These are phyloP conservation scores for Haplographium delicatum DNA, from an alignment of 495 filamentous ascomycete genomes.

Conservation along the genomic window DNA sequence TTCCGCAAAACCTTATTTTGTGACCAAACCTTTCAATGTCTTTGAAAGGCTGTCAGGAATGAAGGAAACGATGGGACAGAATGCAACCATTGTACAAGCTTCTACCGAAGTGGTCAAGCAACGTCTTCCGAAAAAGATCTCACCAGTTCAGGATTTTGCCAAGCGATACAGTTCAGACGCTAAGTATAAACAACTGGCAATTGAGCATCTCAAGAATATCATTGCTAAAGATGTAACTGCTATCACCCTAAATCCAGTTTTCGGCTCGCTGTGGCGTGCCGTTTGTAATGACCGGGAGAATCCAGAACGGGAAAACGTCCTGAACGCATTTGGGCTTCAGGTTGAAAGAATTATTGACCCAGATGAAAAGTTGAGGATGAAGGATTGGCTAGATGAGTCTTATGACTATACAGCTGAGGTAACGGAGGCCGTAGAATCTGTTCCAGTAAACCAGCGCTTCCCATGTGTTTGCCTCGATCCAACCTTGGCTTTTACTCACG, in stretches of 20 bases:
- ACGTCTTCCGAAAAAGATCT: constrained; percentile 23
- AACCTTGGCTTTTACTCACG: constrained; percentile 30
- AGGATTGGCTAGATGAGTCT: constrained; percentile 40
- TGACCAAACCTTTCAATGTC: constrained; percentile 1
- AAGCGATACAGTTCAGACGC: constrained; percentile 32
- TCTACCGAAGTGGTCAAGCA: constrained; percentile 25
- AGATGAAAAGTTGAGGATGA: constrained; percentile 32
- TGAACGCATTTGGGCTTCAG: constrained; percentile 31
- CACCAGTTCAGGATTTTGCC: constrained; percentile 33
- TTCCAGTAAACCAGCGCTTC: constrained; percentile 40
- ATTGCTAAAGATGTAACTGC: constrained; percentile 35
- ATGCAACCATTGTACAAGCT: constrained; percentile 13
- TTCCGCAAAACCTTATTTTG: background rate
- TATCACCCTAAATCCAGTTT: constrained; percentile 42
- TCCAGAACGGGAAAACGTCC: constrained; percentile 32
- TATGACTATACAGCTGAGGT: constrained; percentile 41
- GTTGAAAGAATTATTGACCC: constrained; percentile 28
- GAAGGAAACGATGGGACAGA: constrained; percentile 10
- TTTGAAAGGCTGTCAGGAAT: constrained; percentile 14
- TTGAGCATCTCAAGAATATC: constrained; percentile 31
- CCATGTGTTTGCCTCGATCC: constrained; percentile 47
- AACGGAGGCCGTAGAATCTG: constrained; percentile 33
- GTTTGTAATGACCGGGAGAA: constrained; percentile 40
- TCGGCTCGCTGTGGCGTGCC: constrained; percentile 41
- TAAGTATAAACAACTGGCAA: constrained; percentile 30